A percentile compares a stretch with the other conserved stretches of the same genome.
These are phyloP conservation scores for Sporothrix protearum DNA, from an alignment of 2,329 filamentous ascomycete species.

Conservation along the genomic window DNA sequence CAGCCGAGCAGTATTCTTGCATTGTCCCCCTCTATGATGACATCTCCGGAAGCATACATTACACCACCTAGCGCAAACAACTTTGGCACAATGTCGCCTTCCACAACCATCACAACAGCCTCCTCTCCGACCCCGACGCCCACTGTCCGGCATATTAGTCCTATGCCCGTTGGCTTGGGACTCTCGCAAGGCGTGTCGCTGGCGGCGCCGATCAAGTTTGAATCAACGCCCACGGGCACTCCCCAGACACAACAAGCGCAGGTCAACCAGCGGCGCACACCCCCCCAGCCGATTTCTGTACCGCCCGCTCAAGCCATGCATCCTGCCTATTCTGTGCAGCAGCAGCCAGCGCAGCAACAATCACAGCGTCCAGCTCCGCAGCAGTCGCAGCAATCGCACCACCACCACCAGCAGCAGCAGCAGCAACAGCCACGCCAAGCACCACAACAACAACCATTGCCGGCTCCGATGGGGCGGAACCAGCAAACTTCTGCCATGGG, in stretches of 20 bases:
- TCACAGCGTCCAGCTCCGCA: conserved; percentile 37
- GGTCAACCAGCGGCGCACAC: conserved; percentile 29
- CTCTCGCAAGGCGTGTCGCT: background rate
- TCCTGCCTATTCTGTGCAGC: conserved; percentile 39
- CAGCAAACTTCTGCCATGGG: conserved; percentile 40
- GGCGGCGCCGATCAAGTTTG: conserved; percentile 29
- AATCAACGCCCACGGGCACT: conserved; percentile 24
- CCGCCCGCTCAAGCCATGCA: background rate
- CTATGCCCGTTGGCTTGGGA: conserved; percentile 28
- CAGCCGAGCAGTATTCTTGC: background rate
- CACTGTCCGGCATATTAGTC: conserved; percentile 34
- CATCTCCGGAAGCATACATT: conserved; percentile 44
- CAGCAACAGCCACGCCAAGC: conserved; percentile 1
- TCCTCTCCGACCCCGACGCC: conserved; percentile 38
- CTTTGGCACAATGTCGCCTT: conserved; percentile 39
- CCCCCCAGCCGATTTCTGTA: background rate
- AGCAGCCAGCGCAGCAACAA: conserved; percentile 37
- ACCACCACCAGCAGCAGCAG: conserved; percentile 29
- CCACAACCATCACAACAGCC: conserved; percentile 28
- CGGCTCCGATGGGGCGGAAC: conserved; percentile 38
- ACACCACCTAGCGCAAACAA: conserved; percentile 33
- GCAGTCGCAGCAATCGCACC: conserved; percentile 26
- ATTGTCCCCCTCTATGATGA: conserved; percentile 38
- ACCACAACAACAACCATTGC: conserved; percentile 24
- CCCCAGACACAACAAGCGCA: conserved; percentile 30